Evolutionary conservation across 257 asterid genomes (phyloP).

Genomic region (Salvia rosmarinus): DNA sequence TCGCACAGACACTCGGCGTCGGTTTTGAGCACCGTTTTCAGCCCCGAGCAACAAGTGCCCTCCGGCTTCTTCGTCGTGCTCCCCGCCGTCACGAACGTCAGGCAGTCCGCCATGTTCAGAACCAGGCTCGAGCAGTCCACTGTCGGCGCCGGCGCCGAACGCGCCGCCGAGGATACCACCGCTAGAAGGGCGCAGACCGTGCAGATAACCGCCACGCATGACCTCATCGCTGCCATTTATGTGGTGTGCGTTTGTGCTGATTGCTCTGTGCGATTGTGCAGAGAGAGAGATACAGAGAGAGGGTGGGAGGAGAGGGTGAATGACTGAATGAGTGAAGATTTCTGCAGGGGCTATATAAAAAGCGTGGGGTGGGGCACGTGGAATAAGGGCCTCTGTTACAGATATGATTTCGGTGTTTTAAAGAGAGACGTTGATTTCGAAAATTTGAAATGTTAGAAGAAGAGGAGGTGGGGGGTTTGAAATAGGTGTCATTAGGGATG

Average conservation of each 20-base stretch:
- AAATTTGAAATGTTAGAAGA: neutral
- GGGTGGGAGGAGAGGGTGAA: too few species aligned
- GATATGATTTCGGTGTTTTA: too few species aligned
- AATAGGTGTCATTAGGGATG: too few species aligned
- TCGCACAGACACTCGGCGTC: slow-evolving; percentile 76
- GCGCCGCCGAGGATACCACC: slow-evolving; percentile 42
- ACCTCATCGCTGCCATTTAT: slow-evolving; percentile 23
- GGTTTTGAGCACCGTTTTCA: slow-evolving; percentile 61
- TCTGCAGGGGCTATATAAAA: too few species aligned
- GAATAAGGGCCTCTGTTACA: too few species aligned
- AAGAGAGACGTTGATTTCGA: slow-evolving; percentile 10
- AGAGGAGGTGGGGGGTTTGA: too few species aligned
- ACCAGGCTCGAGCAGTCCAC: slow-evolving; percentile 69
- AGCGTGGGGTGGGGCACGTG: too few species aligned
- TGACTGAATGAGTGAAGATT: too few species aligned
- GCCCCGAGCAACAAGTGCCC: slow-evolving; percentile 71
- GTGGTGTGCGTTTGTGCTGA: neutral
- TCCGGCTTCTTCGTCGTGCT: slow-evolving; percentile 65
- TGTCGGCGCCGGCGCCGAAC: slow-evolving; percentile 69
- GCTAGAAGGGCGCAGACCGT: slow-evolving; percentile 1
- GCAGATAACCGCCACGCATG: slow-evolving; percentile 1
- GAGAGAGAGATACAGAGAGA: slow-evolving; percentile 13
- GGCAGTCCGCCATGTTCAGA: slow-evolving; percentile 66
- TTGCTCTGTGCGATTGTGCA: neutral
- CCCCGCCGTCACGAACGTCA: slow-evolving; percentile 62